Conservation (phyloP, 257 asterid species). For the Solanum sejunctum region DNA sequence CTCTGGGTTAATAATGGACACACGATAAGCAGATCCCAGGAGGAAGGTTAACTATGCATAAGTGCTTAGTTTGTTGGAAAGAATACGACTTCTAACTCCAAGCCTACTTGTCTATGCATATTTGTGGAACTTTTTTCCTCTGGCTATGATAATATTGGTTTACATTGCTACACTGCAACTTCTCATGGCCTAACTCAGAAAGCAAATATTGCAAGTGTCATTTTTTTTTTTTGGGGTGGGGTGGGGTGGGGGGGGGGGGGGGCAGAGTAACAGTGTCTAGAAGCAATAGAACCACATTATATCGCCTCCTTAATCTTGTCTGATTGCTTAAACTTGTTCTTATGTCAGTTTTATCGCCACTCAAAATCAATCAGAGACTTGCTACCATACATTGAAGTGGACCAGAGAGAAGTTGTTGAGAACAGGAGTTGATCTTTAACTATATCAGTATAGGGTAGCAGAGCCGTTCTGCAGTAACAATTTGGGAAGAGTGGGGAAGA, state of each 20-base stretch:
- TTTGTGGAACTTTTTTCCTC: neutral
- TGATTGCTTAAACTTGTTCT: neutral
- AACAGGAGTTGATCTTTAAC: slow-evolving; percentile 7
- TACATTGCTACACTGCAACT: neutral
- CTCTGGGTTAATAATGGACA: neutral
- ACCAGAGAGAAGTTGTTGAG: neutral
- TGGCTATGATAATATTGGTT: neutral
- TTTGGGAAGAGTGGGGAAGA: neutral
- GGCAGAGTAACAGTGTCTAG: neutral
- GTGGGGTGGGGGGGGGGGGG: no score
- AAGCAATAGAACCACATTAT: neutral
- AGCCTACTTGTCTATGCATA: neutral
- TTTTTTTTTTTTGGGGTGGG: no score
- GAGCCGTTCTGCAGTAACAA: neutral
- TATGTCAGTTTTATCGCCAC: slow-evolving; percentile 43
- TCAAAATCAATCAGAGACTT: slow-evolving; percentile 28
- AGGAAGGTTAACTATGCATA: neutral
- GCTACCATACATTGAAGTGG: slow-evolving; percentile 20
- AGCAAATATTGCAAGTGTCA: neutral
- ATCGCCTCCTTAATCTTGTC: neutral
- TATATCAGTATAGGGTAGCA: neutral
- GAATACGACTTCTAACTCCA: neutral
- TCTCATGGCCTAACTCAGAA: neutral
- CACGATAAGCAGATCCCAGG: neutral
- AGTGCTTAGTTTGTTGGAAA: neutral